A percentile compares a stretch with the other conserved stretches of the same genome.
Conservation (phyloP, 345 rosid genomes). For the Psidium friedrichsthalianum region DNA sequence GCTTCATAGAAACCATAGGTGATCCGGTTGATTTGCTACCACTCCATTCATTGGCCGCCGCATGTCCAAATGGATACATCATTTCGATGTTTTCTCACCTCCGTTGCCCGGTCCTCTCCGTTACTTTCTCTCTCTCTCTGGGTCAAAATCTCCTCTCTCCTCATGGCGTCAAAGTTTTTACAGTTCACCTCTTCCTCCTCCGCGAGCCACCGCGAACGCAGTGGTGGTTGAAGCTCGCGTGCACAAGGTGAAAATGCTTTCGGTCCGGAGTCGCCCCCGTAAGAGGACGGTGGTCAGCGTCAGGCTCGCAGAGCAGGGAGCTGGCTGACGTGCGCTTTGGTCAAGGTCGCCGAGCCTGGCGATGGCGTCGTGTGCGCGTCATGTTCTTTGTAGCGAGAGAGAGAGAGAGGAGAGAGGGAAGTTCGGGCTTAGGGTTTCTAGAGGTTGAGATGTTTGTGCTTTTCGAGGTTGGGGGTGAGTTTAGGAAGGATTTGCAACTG, state of each 20-base stretch:
- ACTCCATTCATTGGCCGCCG: too few relatives aligned
- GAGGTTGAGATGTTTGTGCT: background rate
- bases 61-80: too few relatives aligned
- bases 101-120: too few relatives aligned
- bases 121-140: too few relatives aligned
- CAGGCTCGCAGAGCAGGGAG: slow-evolving; percentile 60
- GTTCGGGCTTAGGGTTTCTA: background rate
- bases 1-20: too few relatives aligned
- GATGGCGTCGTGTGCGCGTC: slow-evolving; percentile 74
- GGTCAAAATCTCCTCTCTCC: too few relatives aligned
- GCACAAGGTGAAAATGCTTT: slow-evolving; percentile 25
- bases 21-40: too few relatives aligned
- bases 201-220: too few relatives aligned
- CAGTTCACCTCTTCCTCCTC: too few relatives aligned
- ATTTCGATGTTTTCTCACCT: too few relatives aligned
- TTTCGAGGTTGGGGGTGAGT: slow-evolving; percentile 4
- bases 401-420: background rate
- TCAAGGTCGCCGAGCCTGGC: slow-evolving; percentile 73
- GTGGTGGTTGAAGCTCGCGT: too few relatives aligned
- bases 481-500: slow-evolving; percentile 94
- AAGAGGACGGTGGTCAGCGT: slow-evolving; percentile 75
- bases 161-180: too few relatives aligned
- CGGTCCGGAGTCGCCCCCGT: slow-evolving; percentile 2
- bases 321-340: slow-evolving; percentile 75
- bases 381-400: slow-evolving; percentile 51